Base-by-base conservation (phyloP, 495 filamentous ascomycete species). In the Cercophora newfieldiana region DNA sequence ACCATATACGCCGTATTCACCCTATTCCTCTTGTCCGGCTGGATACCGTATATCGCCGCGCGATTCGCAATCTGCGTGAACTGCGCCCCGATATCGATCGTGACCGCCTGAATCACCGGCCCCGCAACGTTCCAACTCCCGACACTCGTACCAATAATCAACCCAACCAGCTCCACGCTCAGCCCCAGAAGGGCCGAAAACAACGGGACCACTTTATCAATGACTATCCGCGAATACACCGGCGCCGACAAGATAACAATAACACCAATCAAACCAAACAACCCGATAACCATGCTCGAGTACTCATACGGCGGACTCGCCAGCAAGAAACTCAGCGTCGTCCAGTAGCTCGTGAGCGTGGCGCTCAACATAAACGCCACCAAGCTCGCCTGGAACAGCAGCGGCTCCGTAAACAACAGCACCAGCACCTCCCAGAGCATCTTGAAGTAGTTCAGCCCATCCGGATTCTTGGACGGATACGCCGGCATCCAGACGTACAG, bases 1-100 rank as follows among this genome's bases (percentile, higher is more conserved):
- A 93, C 80, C 90, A 94, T 94, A 70, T 91, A 96, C 2, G 87
- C 88, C 1, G 92, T 95, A 71, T 96, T 96, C 24, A 94, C 82
- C 0, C 92, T 73, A 73, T 93, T 95, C 24, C 90, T 76, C 2
- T 87, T 89, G 66, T 88, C 87, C 1, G 91, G 88, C 63, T 89
- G 87, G 18, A 95, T 85, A 3, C 77, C 78, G 66, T 92, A 95
- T 21, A 96, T 89, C 2, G 86, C 82, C 0, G 81, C 83, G 0
- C 92, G 80, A 67, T 93, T 93, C 3, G 89, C 90, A 30, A 93
- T 89, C 75, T 93, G 89, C 3, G 86, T 81, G 18, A 88, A 90
- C 75, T 94, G 91, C 26, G 88, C 76, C 0, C 91, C 92, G 29
- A 92, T 80, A 66, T 96, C 92, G 65, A 88, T 79, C 47, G 89